These are phyloP conservation scores for Rhizopogon parksii DNA, from an alignment of 1,284 basidiomycete species.

Conservation along the genomic window DNA sequence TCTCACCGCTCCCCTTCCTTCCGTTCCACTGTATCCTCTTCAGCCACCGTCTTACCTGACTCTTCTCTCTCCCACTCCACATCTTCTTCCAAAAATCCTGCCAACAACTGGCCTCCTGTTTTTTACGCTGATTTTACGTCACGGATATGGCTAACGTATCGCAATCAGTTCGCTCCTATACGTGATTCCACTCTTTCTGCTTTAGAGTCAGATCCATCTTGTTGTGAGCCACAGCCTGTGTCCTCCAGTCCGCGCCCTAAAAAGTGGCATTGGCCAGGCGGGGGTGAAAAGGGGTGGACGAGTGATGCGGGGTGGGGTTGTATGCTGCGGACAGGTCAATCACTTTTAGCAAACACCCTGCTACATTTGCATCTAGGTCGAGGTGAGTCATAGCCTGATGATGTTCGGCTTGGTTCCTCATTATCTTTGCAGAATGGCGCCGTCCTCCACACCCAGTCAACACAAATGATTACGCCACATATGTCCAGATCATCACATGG, in stretches of 20 bases:
- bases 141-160: conserved; percentile 87
- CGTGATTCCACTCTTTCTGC: conserved; percentile 58
- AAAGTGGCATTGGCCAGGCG: conserved; percentile 43
- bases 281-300: conserved; percentile 76
- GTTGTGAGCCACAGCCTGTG: conserved; percentile 15
- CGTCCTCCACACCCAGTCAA: conserved; percentile 55
- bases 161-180: conserved; percentile 83
- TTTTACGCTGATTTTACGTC: conserved; percentile 91
- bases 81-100: conserved; percentile 36
- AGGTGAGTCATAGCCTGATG: conserved; percentile 44
- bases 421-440: conserved; percentile 64
- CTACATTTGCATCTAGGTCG: conserved; percentile 80
- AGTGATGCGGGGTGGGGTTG: conserved; percentile 97
- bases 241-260: conserved; percentile 32
- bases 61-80: conserved; percentile 34
- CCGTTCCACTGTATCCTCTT: conserved; percentile 46
- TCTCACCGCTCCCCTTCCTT: conserved; percentile 36
- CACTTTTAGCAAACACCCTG: conserved; percentile 84
- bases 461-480: conserved; percentile 63
- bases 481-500: conserved; percentile 88
- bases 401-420: conserved; percentile 9
- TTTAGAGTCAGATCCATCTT: conserved; percentile 32
- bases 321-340: conserved; percentile 94
- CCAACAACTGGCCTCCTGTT: conserved; percentile 63
- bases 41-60: conserved; percentile 20